Conservation (phyloP, 805 yeast genomes). For the Clavispora fructus region DNA sequence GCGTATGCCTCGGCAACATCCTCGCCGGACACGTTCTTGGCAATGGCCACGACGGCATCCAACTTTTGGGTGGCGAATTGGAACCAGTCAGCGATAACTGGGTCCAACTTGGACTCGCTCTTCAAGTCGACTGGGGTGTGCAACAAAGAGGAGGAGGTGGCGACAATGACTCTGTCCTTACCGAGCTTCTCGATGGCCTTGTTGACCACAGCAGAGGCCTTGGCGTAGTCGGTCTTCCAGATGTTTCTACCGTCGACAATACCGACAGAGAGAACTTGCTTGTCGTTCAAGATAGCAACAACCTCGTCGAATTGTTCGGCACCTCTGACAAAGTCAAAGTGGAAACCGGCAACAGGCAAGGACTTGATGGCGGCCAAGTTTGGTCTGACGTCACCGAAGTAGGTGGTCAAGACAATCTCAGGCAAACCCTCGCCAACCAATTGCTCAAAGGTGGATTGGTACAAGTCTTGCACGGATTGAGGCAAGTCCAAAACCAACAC, state of each 20-base stretch:
- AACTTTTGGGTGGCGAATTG: slow-evolving; percentile 97
- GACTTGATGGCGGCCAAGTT: slow-evolving; percentile 84
- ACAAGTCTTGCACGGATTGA: slow-evolving; percentile 75
- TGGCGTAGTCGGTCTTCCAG: slow-evolving; percentile 95
- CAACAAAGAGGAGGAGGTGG: slow-evolving; percentile 93
- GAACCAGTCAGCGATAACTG: slow-evolving; percentile 95
- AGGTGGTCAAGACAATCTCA: slow-evolving; percentile 78
- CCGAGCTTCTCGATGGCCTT: slow-evolving; percentile 84
- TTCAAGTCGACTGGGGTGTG: slow-evolving; percentile 98
- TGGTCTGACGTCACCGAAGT: slow-evolving; percentile 98
- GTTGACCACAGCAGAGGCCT: slow-evolving; percentile 76
- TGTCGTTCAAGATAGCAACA: slow-evolving; percentile 54
- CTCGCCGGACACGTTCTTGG: slow-evolving; percentile 80
- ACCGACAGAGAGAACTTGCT: slow-evolving; percentile 91
- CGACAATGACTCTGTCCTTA: slow-evolving; percentile 77
- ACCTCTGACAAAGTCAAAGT: slow-evolving; percentile 92
- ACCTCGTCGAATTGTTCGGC: slow-evolving; percentile 94
- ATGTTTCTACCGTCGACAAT: slow-evolving; percentile 98
- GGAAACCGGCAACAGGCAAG: slow-evolving; percentile 92
- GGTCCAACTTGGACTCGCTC: slow-evolving; percentile 86
- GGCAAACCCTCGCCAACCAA: slow-evolving; percentile 66
- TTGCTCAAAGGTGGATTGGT: slow-evolving; percentile 79
- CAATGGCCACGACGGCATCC: slow-evolving; percentile 81
- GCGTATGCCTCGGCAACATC: slow-evolving; percentile 72
- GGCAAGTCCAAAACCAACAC: slow-evolving; percentile 90